Base-by-base conservation (phyloP, 306 rosid genomes). In the Hippophae gyantsensis region DNA sequence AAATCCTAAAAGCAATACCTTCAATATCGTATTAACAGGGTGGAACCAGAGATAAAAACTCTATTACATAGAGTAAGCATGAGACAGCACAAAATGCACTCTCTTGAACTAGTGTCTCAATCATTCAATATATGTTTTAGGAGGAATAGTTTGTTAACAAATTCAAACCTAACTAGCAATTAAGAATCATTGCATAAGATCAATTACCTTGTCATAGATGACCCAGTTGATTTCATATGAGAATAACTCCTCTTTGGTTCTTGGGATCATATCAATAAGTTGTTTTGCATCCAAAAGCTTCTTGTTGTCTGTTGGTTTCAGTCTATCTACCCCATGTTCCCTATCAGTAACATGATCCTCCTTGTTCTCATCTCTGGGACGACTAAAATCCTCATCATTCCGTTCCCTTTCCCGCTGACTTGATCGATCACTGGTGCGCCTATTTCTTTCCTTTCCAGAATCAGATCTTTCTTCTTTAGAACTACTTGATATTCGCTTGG, bases 251-350 rank as follows among this genome's bases (percentile, higher is more conserved):
- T 93, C 99, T 73, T 93, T 93, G 48, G 99, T 93, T 80, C 72
- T 93, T 3, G 99, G 99, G 71, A 93, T 93, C 97, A 86, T 88
- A 79, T 93, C 99, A 71, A 93, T 93, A 69, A 93, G 72, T 72
- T 93, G 95, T 65, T 89, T 93, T 5, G 95, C 95, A 76, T 81
- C 96, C 70, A 86, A 74, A 43, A 93, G 87, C 74, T 86, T 89
- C 71, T 75, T 92, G 64, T 84, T 88, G 59, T 84, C 90, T 9
- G 90, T 61, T 54, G 90, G 61, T 82, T 81, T 92, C 12, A 45
- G 68, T 74, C 74, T 92, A 62, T 81, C 89, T 13, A 12, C 41
- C 14, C 76, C 95, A 77, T 74, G 92, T 43, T 76, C 83, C 52
- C 90, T 81, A 57, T 84, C 90, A 52, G 81, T 77, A 67, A 79